Conservation (phyloP, 768 basidiomycete genomes). For the Tulasnella calospora region DNA sequence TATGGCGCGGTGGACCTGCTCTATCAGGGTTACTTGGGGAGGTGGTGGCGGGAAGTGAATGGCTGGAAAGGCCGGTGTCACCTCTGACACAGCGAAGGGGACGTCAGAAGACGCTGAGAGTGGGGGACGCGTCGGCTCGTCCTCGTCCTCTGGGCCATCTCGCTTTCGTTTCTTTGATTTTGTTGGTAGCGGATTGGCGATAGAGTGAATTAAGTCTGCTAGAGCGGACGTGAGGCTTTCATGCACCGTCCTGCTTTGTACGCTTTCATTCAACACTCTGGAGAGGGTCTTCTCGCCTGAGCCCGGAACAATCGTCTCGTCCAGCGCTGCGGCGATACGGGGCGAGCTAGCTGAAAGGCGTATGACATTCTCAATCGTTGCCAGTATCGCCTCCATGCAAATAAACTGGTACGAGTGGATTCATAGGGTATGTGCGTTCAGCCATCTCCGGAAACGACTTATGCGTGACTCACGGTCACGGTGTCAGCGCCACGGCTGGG, state of each 20-base stretch:
- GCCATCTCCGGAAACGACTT: background rate
- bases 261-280: constrained; percentile 43
- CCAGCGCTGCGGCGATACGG: constrained; percentile 52
- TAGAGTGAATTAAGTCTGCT: background rate
- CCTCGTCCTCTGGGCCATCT: background rate
- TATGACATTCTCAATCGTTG: constrained; percentile 4
- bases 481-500: background rate
- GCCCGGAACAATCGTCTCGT: constrained; percentile 49
- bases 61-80: background rate
- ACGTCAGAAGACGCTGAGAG: background rate
- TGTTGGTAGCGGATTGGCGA: background rate
- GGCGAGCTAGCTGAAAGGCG: constrained; percentile 53
- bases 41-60: background rate
- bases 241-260: constrained; percentile 6
- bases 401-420: background rate
- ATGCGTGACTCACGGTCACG: background rate
- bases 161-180: constrained; percentile 48
- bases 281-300: constrained; percentile 50
- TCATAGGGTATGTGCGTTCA: background rate
- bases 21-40: constrained; percentile 7
- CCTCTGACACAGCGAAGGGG: background rate
- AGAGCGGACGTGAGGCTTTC: background rate
- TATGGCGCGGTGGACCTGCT: constrained; percentile 22
- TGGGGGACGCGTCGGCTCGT: background rate
- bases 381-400: background rate